A percentile compares a stretch with the other conserved stretches of the same genome.
Conservation (phyloP, 2,329 filamentous ascomycete genomes). For the Ophiostoma novo-ulmi region DNA sequence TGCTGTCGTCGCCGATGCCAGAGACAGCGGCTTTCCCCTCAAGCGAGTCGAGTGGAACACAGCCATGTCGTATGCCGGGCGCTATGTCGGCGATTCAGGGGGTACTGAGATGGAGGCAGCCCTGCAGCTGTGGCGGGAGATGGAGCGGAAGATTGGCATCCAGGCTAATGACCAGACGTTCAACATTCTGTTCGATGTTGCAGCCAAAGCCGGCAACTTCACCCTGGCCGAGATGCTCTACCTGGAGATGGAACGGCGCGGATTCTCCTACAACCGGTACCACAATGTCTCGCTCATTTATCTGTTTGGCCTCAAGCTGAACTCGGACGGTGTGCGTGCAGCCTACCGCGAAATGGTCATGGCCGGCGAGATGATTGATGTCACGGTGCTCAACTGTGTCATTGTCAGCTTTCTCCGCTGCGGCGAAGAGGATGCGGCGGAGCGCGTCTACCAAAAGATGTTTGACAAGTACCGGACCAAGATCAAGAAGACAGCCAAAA, state of each 20-base stretch:
- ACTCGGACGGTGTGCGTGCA: constrained; percentile 67
- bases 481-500: not conserved
- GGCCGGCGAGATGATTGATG: constrained; percentile 82
- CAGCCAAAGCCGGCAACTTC: constrained; percentile 80
- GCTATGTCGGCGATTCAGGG: constrained; percentile 58
- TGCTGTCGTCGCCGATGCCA: constrained; percentile 76
- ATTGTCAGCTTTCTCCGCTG: constrained; percentile 71
- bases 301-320: constrained; percentile 69
- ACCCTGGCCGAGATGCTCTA: constrained; percentile 78
- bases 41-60: constrained; percentile 71
- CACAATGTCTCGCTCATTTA: constrained; percentile 79
- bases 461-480: constrained; percentile 51
- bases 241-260: constrained; percentile 69
- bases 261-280: constrained; percentile 66
- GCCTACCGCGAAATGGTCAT: constrained; percentile 81
- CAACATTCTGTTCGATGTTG: constrained; percentile 85
- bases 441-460: constrained; percentile 81
- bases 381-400: constrained; percentile 78
- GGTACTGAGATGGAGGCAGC: constrained; percentile 60
- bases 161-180: constrained; percentile 74
- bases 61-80: constrained; percentile 72
- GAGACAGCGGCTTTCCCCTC: constrained; percentile 64
- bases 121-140: constrained; percentile 77
- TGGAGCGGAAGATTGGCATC: constrained; percentile 69
- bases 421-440: constrained; percentile 70